Evolutionary conservation across 2,329 filamentous ascomycete species (phyloP), one percentile per base, ranked within the genome.

Genomic region (Orbilia quercus): DNA sequence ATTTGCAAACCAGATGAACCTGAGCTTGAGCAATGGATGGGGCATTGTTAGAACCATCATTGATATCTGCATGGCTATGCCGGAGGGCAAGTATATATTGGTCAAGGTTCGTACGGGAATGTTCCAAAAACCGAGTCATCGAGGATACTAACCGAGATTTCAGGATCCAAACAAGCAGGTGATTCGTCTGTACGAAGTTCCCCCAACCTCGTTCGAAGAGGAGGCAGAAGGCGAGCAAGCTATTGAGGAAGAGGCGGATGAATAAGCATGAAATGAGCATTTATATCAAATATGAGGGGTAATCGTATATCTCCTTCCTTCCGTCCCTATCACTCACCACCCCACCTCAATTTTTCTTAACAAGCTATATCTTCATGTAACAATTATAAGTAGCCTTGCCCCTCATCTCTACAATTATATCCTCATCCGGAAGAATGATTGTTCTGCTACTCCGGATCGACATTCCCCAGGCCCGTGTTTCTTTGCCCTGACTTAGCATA

Each of bases 111-210:
- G 69, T 62, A 18, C 31, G 18, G 23, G 25, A 5, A 45, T 36
- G 36, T 36, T 53, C 23, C 28, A 34, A 38, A 40, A 18, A 16
- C 3, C 11, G n/a, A 5, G 7, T 42, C 22, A n/a, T 34, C 42
- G 18, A 38, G 51, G n/a, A 20, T 6, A n/a, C 69, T 73, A 60
- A 65, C 64, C 53, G 63, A 83, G 89, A 23, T 85, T 89, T 79
- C 89, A 89, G 89, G 95, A 99, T 82, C 95, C 95, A 71, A 99
- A 99, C 86, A 98, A 97, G 89, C 88, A 90, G 69, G 91, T 97
- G 76, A 88, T 99, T 76, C 89, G 95, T 75, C 83, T 99, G 79
- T 99, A 99, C 84, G 89, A 93, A 81, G 91, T 99, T 6, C 95
- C 95, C 1, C 83, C 87, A 57, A 88, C 89, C 79, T 95, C 91